Conservation (phyloP, 2,329 filamentous ascomycete genomes). For the Cercospora sp. region DNA sequence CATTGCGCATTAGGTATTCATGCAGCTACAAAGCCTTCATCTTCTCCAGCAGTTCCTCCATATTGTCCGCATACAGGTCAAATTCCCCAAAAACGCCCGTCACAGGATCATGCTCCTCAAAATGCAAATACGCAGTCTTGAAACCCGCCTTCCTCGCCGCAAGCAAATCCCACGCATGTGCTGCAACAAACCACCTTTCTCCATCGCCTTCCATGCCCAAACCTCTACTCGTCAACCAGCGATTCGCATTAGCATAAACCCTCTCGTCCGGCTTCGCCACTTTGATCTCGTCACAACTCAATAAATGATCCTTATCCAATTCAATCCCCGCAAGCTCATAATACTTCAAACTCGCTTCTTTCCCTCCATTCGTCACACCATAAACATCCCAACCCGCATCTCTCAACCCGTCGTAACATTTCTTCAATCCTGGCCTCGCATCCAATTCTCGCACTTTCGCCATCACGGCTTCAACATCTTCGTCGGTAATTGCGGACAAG, state of each 20-base stretch:
- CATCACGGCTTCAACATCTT: constrained; percentile 35
- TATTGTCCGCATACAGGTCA: constrained; percentile 33
- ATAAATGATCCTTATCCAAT: constrained; percentile 32
- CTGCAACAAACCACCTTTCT: constrained; percentile 36
- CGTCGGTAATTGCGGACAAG: constrained; percentile 24
- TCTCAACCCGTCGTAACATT: constrained; percentile 33
- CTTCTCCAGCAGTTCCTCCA: constrained; percentile 35
- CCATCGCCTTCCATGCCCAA: constrained; percentile 28
- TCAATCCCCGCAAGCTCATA: constrained; percentile 33
- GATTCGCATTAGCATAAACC: constrained; percentile 33
- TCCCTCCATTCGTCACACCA: constrained; percentile 36
- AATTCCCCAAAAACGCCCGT: constrained; percentile 36
- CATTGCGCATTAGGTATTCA: no score
- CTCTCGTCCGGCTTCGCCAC: constrained; percentile 35
- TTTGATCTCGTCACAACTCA: constrained; percentile 34
- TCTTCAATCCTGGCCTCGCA: constrained; percentile 31
- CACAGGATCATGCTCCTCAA: constrained; percentile 36
- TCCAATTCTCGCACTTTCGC: constrained; percentile 24
- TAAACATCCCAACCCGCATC: constrained; percentile 35
- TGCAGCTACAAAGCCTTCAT: constrained; percentile 24
- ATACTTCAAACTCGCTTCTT: constrained; percentile 34
- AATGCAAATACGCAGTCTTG: constrained; percentile 35
- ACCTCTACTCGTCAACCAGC: constrained; percentile 27
- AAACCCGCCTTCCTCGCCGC: constrained; percentile 37
- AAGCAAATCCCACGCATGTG: constrained; percentile 36